Evolutionary conservation across 306 rosid species (phyloP).

Genomic region (Prunus davidiana): DNA sequence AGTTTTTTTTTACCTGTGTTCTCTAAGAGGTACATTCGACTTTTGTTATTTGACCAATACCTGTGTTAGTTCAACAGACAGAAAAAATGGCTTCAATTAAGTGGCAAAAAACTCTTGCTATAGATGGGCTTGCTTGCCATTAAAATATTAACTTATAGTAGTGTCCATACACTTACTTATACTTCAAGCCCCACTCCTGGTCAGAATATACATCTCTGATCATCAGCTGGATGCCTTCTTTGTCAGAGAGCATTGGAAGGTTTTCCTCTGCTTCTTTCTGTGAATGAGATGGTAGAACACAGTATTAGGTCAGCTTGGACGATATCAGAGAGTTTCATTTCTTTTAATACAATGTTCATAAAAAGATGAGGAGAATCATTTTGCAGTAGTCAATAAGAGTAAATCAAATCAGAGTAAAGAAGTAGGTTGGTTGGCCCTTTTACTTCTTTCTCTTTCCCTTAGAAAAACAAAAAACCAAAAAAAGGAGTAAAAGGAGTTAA

Average conservation of each 20-base stretch:
- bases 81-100: neutral
- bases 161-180: slow-evolving; percentile 39
- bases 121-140: neutral
- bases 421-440: slow-evolving; percentile 12
- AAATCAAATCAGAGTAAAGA: slow-evolving; percentile 1
- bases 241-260: slow-evolving; percentile 45
- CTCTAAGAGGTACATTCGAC: slow-evolving; percentile 71
- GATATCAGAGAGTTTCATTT: neutral
- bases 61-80: slow-evolving; percentile 26
- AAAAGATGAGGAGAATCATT: neutral
- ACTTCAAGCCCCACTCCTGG: slow-evolving; percentile 44
- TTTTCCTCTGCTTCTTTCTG: slow-evolving; percentile 61
- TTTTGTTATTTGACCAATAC: slow-evolving; percentile 57
- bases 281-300: neutral
- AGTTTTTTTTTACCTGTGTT: slow-evolving; percentile 40
- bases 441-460: slow-evolving; percentile 14
- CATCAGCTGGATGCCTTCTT: slow-evolving; percentile 39
- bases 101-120: neutral
- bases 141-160: neutral
- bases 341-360: neutral
- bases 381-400: slow-evolving; percentile 7
- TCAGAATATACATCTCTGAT: slow-evolving; percentile 47
- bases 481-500: neutral
- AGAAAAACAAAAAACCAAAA: neutral
- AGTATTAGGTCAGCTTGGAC: neutral